A percentile compares a stretch with the other conserved stretches of the same genome.
Conservation (phyloP, 257 asterid genomes). For the Fraxinus americana region DNA sequence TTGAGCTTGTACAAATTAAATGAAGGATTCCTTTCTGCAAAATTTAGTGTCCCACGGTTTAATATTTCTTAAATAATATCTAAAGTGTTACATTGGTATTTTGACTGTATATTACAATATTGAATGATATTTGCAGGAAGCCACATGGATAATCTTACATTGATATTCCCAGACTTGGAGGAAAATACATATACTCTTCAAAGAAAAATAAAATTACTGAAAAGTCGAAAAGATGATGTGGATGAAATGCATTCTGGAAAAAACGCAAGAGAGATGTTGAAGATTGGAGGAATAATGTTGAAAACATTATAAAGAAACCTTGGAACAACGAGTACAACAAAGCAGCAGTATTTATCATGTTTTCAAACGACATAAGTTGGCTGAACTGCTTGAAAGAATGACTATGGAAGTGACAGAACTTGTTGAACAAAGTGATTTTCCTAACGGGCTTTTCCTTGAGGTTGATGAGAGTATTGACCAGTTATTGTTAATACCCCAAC, state of each 20-base stretch:
- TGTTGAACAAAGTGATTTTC: constrained; percentile 11
- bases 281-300: not conserved
- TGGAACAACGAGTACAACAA: not conserved
- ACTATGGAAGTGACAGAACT: not conserved
- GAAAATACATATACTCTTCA: not conserved
- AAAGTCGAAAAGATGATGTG: not conserved
- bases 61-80: no score
- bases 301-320: not conserved
- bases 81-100: no score
- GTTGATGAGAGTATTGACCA: not conserved
- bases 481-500: constrained; percentile 1
- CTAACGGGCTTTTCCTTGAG: not conserved
- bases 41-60: no score
- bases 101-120: no score
- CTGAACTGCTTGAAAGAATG: not conserved
- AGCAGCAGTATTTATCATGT: no score
- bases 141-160: not conserved
- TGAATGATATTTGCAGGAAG: not conserved
- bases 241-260: not conserved
- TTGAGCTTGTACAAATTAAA: no score
- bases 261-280: not conserved
- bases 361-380: not conserved
- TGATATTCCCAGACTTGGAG: not conserved
- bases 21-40: no score
- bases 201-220: not conserved